Conservation (phyloP, 1,139 yeast genomes). For the Hemisphaericaspora subhashii region DNA sequence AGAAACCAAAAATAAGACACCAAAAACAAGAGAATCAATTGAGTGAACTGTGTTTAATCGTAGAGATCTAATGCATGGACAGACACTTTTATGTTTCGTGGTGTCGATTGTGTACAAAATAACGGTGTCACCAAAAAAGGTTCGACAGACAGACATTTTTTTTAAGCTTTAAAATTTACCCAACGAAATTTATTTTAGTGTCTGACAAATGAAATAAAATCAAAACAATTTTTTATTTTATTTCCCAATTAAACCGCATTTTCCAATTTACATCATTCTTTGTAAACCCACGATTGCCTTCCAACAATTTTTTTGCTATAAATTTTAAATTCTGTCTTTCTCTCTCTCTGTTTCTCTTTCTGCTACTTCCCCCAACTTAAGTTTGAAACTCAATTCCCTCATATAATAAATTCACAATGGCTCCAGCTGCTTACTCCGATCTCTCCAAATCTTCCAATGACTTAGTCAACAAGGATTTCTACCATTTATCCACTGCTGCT, state of each 20-base stretch:
- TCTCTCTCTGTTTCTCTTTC: neutral
- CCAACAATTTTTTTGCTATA: neutral
- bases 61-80: too few relatives aligned
- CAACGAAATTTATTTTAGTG: conserved; percentile 2
- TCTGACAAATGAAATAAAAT: neutral
- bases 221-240: too few relatives aligned
- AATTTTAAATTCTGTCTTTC: neutral
- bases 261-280: too few relatives aligned
- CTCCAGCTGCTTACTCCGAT: conserved; percentile 82
- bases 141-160: neutral
- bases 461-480: conserved; percentile 88
- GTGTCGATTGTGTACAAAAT: too few relatives aligned
- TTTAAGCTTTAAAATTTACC: conserved; percentile 1
- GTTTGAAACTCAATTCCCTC: neutral
- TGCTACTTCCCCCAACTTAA: neutral
- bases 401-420: conserved; percentile 26
- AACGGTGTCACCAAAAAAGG: neutral
- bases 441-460: conserved; percentile 89
- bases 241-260: too few relatives aligned
- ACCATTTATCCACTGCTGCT: conserved; percentile 84
- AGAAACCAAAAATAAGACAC: too few relatives aligned
- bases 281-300: too few relatives aligned
- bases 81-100: neutral
- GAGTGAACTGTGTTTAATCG: too few relatives aligned
- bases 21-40: too few relatives aligned